phyloP scores from a whole-genome alignment of 768 basidiomycete genomes.

The Boletus bicolor region DNA sequence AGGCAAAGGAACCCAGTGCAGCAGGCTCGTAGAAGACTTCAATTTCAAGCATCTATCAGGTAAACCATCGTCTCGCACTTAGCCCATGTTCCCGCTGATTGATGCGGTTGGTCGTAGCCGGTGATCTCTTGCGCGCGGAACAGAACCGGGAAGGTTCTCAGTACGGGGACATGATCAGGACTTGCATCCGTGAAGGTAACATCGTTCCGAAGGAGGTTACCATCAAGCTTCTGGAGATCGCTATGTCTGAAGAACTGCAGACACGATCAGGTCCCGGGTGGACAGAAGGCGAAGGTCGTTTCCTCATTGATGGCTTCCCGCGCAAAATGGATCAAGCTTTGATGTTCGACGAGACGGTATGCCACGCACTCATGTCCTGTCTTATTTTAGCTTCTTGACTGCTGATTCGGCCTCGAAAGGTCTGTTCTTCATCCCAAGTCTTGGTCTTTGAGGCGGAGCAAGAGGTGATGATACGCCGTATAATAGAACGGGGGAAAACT shows the following conservation, averaged over 20 bases:
- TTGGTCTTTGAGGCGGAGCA: conserved; percentile 88
- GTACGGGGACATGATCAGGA: conserved; percentile 81
- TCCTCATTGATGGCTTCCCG: conserved; percentile 96
- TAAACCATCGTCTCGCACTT: conserved; percentile 32
- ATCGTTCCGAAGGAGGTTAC: conserved; percentile 98
- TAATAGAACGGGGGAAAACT: conserved; percentile 89
- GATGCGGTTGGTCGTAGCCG: conserved; percentile 50
- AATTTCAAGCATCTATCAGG: conserved; percentile 93
- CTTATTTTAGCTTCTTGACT: not conserved
- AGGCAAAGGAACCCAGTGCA: conserved; percentile 98
- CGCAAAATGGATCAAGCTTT: conserved; percentile 98
- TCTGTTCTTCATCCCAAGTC: conserved; percentile 76
- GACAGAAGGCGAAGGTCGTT: conserved; percentile 72
- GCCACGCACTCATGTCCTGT: conserved; percentile 17
- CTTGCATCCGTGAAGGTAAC: conserved; percentile 84
- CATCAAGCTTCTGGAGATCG: conserved; percentile 90
- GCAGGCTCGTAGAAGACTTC: conserved; percentile 76
- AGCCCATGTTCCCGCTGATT: conserved; percentile 9
- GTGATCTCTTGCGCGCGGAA: conserved; percentile 95
- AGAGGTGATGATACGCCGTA: conserved; percentile 79
- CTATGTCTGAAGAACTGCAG: conserved; percentile 69
- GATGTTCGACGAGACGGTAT: conserved; percentile 82
- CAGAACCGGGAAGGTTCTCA: conserved; percentile 82
- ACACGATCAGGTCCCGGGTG: conserved; percentile 50
- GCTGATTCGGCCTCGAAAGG: conserved; percentile 39